Percentiles rank a stretch among this genome's conserved stretches.
Evolutionary conservation across 108 stramenopile species (phyloP).

Genomic region (Pinguiococcus pyrenoidosus): DNA sequence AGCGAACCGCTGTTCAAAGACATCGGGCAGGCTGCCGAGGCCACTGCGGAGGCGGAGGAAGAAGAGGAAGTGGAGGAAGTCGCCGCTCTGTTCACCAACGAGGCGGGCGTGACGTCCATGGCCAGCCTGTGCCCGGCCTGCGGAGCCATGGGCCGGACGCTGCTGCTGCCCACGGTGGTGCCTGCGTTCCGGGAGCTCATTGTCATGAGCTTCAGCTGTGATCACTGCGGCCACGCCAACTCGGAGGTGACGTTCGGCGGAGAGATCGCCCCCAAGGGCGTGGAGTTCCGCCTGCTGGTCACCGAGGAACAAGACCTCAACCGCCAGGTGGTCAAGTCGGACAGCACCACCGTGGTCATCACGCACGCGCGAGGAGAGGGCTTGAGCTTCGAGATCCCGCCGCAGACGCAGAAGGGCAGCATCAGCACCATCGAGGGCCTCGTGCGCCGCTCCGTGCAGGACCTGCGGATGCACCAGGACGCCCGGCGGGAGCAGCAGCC

Average conservation of each 20-base stretch:
- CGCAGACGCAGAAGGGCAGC: conserved; percentile 42
- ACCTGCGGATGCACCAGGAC: conserved; percentile 2
- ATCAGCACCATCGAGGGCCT: conserved; percentile 53
- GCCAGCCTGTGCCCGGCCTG: conserved; percentile 23
- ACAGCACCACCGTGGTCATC: conserved; percentile 39
- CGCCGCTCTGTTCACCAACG: no score
- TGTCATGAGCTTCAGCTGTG: conserved; percentile 41
- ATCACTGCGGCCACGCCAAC: conserved; percentile 24
- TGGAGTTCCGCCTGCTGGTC: conserved; percentile 14
- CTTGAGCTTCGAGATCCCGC: conserved; percentile 54
- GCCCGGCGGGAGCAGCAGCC: conserved; percentile 1
- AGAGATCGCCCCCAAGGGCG: conserved; percentile 41
- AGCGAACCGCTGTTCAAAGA: no score
- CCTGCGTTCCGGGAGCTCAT: conserved; percentile 56
- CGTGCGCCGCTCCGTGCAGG: not conserved
- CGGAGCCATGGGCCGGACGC: conserved; percentile 23
- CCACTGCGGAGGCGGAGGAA: no score
- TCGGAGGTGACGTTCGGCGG: conserved; percentile 47
- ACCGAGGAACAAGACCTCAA: conserved; percentile 33
- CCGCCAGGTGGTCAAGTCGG: conserved; percentile 51
- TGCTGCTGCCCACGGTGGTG: conserved; percentile 40
- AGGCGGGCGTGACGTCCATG: no score
- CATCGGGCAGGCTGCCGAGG: no score
- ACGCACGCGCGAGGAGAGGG: no score
- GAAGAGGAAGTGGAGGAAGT: no score